Base-by-base conservation (phyloP, 1,139 yeast genomes). In the Debaryomyces udenii region DNA sequence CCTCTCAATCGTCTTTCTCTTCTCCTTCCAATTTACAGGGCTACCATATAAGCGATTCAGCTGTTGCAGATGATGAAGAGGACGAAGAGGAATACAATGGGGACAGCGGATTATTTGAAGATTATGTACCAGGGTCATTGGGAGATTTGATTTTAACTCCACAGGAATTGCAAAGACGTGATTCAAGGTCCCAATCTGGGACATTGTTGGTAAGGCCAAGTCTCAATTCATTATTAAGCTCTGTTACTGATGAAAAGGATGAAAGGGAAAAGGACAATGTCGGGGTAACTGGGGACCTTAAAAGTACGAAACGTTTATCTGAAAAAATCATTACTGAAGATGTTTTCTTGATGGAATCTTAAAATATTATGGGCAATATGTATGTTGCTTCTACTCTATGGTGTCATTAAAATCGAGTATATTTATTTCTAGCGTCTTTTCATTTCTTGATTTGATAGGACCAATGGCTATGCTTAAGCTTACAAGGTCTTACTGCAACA, bases 111-210 rank as follows among this genome's bases (percentile, higher is more conserved):
- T 76, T 70, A 52, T 84, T 76, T 45, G 90, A 86, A 49, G 95
- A 86, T 55, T 84, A 79, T 52, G 87, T 88, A 2, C 96, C 96
- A 2, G 81, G 83, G 1, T 77, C 89, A 17, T 65, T 88, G 32
- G 77, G 82, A 14, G 94, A 86, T 51, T 66, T 86, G 40, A 68
- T 73, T 16, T 66, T 88, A 36, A 87, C 96, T 1, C 95, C 95
- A 0, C 88, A 83, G 51, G 95, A 88, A 56, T 64, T 84, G 22
- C 65, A 66, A 46, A 67, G 95, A 44, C 70, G 94, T 37, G 83
- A 78, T 46, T 81, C 89, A 5, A 66, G 86, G 39, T 74, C 78
- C 6, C 77, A 73, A 45, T 67, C 74, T 31, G 80, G 78, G 2
- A 72, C 76, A 0, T 54, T 72, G 11, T 54, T 66, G 28, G 67